Base-by-base conservation (phyloP, 2,329 filamentous ascomycete genomes). In the Pyrenophora tritici-repentis region DNA sequence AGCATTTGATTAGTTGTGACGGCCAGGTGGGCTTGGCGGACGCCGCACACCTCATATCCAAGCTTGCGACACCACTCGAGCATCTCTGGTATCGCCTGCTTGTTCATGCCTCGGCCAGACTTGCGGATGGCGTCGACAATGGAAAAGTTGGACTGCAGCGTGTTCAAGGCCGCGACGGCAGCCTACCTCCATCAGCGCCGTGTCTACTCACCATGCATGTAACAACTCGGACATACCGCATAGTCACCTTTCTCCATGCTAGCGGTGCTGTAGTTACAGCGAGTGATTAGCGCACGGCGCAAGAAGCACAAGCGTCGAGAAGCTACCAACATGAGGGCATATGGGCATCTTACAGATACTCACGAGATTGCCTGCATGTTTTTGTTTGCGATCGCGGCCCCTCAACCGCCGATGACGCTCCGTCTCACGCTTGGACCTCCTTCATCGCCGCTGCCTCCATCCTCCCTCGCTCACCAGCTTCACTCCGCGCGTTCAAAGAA, bases 31-130 rank as follows among this genome's bases (percentile, higher is more conserved):
- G 14, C 18, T 37, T 33, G 13, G n/a, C 47, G 63, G 52, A 56
- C 63, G 61, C 58, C 71, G 76, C 82, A 75, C 77, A 87, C 85
- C 74, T 87, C 76, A 74, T 96, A 90, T 41, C 90, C 90, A 47
- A 90, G 86, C 55, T 87, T 87, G 38, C 76, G 78, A 58, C 90
- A 85, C 88, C 89, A 96, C 61, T 85, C 83, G 22, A 86, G 77
- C 83, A 94, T 93, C 71, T 96, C 90, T 0, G 90, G 89, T 42
- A 95, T 86, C 6, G 91, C 89, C 47, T 79, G 80, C 40, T 86
- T 80, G 67, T 96, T 95, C 76, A 89, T 85, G 22, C 81, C 83
- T 56, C 86, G 78, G 16, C 90, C 89, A 14, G 87, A 88, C 70
- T 89, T 89, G 47, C 86, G 83, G 43, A 94, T 86, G 42, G 87